Evolutionary conservation across 148 eudicot species (phyloP).

Genomic region (Beta vulgaris): DNA sequence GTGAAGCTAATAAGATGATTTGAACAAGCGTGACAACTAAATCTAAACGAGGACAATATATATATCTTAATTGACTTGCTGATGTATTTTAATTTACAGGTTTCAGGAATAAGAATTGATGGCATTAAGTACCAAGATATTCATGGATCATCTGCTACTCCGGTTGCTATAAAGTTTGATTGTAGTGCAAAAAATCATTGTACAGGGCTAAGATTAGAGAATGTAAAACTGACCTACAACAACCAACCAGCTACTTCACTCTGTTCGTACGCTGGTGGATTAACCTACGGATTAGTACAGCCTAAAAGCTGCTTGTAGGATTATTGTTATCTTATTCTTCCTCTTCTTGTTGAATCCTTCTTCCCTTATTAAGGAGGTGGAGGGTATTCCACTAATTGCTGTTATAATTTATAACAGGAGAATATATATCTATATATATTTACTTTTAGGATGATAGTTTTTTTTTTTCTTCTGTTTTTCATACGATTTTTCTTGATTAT

Average conservation of each 20-base stretch:
- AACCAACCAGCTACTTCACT: conserved; percentile 14
- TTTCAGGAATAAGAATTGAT: conserved; percentile 22
- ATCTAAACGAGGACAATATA: no score
- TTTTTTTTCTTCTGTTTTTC: no score
- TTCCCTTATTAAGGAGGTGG: not conserved
- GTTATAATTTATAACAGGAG: not conserved
- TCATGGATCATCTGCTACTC: conserved; percentile 33
- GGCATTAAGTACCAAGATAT: conserved; percentile 34
- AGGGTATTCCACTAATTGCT: not conserved
- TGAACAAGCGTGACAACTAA: no score
- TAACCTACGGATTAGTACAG: not conserved
- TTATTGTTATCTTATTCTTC: not conserved
- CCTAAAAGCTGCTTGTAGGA: conserved; percentile 13
- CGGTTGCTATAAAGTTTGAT: conserved; percentile 15
- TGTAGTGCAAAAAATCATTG: conserved; percentile 14
- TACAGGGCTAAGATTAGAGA: conserved; percentile 12
- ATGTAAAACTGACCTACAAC: conserved; percentile 6
- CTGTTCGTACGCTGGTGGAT: conserved; percentile 16
- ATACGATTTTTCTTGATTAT: no score
- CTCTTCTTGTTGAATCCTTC: not conserved
- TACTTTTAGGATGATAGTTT: no score
- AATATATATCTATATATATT: not conserved
- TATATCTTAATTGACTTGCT: no score
- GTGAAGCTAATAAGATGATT: no score
- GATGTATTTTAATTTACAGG: conserved; percentile 9